These are phyloP conservation scores for Trichoderma koningiopsis DNA, from an alignment of 2,329 filamentous ascomycete species.

Conservation along the genomic window DNA sequence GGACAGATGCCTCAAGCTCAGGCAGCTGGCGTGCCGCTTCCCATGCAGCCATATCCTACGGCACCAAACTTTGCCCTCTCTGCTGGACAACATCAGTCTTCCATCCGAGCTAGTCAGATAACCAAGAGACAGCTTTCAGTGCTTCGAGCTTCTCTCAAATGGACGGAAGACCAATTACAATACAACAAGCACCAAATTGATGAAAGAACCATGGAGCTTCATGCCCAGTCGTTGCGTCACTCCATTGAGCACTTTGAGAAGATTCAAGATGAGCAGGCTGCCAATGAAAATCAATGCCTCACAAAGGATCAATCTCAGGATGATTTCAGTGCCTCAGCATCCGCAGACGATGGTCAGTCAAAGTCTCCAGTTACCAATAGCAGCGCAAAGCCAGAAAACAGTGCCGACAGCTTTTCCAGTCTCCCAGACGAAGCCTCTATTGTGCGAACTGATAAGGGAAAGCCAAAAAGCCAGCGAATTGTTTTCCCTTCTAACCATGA, in stretches of 20 bases:
- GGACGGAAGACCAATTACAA: conserved; percentile 59
- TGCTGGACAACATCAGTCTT: conserved; percentile 53
- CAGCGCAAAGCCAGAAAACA: conserved; percentile 26
- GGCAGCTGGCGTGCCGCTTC: conserved; percentile 1
- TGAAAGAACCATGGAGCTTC: conserved; percentile 52
- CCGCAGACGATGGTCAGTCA: conserved; percentile 25
- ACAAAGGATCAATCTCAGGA: conserved; percentile 39
- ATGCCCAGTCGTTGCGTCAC: conserved; percentile 45
- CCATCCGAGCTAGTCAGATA: conserved; percentile 62
- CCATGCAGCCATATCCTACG: conserved; percentile 4
- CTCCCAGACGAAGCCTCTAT: conserved; percentile 28
- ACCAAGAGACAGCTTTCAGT: conserved; percentile 59
- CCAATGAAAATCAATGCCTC: conserved; percentile 49
- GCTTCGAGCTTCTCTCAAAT: conserved; percentile 56
- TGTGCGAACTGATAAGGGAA: conserved; percentile 19
- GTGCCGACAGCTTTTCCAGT: conserved; percentile 26
- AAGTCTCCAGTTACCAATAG: conserved; percentile 26
- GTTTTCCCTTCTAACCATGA: background rate
- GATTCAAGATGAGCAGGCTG: conserved; percentile 48
- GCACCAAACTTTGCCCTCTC: conserved; percentile 22
- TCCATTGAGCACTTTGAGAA: conserved; percentile 55
- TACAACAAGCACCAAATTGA: conserved; percentile 67
- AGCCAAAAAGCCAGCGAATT: conserved; percentile 26
- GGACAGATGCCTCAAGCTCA: conserved; percentile 29
- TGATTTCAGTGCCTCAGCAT: conserved; percentile 29